These are phyloP conservation scores for Arthrobotrys sphaeroides DNA, from an alignment of 2,329 filamentous ascomycete species.

Conservation along the genomic window DNA sequence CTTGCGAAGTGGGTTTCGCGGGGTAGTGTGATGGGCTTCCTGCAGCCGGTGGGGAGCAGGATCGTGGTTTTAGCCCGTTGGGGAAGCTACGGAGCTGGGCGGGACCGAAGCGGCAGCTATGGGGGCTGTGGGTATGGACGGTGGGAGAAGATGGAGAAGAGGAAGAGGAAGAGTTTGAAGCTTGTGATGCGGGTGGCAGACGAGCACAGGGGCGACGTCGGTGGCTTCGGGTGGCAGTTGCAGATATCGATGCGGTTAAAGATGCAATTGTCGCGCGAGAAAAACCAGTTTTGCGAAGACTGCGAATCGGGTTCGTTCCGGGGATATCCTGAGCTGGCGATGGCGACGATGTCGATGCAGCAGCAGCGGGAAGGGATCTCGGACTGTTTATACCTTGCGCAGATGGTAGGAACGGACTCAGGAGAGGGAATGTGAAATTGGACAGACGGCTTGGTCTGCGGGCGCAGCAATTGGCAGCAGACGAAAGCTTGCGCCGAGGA, in stretches of 20 bases:
- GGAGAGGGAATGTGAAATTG: constrained; percentile 7
- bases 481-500: not conserved
- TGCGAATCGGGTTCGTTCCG: constrained; percentile 23
- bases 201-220: not conserved
- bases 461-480: constrained; percentile 36
- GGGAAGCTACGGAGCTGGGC: constrained; percentile 17
- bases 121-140: not conserved
- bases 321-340: not conserved
- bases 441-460: constrained; percentile 28
- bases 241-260: no score
- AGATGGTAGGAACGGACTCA: not conserved
- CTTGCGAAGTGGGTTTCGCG: not conserved
- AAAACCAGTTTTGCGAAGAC: not conserved
- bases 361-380: not conserved
- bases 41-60: not conserved
- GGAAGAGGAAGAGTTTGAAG: not conserved
- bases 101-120: constrained; percentile 5
- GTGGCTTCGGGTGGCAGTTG: constrained; percentile 8
- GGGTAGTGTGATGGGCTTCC: constrained; percentile 23
- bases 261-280: constrained; percentile 15
- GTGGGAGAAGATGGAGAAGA: not conserved
- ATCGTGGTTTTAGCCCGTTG: not conserved
- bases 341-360: not conserved
- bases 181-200: not conserved
- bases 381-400: no score